Percentiles rank a stretch among this genome's conserved stretches.
phyloP scores from a whole-genome alignment of 345 rosid genomes.

The Camelina sativa region DNA sequence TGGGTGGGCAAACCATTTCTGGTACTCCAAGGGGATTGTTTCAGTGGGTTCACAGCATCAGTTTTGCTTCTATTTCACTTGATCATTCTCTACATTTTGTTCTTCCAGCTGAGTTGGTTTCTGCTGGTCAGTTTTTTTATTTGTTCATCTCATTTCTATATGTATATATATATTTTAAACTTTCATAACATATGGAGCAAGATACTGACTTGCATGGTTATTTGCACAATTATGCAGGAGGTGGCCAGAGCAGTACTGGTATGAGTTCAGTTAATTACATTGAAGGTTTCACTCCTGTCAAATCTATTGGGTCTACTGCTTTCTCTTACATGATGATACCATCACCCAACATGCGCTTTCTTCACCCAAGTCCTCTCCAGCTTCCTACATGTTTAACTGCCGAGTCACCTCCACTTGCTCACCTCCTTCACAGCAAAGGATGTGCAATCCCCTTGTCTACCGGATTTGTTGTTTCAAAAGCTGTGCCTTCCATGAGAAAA shows the following conservation, averaged over 20 bases:
- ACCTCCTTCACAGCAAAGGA: constrained; percentile 98
- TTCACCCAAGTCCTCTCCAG: constrained; percentile 89
- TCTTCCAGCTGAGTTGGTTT: constrained; percentile 74
- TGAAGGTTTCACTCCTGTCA: constrained; percentile 95
- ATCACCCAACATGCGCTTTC: constrained; percentile 95
- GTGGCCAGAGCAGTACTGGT: constrained; percentile 59
- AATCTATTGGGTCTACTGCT: constrained; percentile 83
- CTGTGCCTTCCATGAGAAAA: constrained; percentile 86
- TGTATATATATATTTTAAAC: background rate
- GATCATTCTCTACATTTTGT: constrained; percentile 85
- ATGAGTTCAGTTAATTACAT: constrained; percentile 59
- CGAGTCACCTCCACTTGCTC: constrained; percentile 98
- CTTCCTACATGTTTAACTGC: constrained; percentile 94
- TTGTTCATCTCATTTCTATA: background rate
- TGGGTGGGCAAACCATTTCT: constrained; percentile 67
- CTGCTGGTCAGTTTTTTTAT: constrained; percentile 64
- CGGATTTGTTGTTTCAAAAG: constrained; percentile 90
- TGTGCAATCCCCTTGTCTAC: constrained; percentile 83
- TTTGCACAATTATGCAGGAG: constrained; percentile 54
- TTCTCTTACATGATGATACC: constrained; percentile 90
- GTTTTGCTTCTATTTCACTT: constrained; percentile 78
- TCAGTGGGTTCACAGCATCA: constrained; percentile 97
- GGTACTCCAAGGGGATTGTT: constrained; percentile 87
- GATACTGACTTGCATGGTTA: constrained; percentile 19
- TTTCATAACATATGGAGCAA: constrained; percentile 12